These are phyloP conservation scores for Alnus rubra DNA, from an alignment of 306 rosid genomes.

Conservation along the genomic window DNA sequence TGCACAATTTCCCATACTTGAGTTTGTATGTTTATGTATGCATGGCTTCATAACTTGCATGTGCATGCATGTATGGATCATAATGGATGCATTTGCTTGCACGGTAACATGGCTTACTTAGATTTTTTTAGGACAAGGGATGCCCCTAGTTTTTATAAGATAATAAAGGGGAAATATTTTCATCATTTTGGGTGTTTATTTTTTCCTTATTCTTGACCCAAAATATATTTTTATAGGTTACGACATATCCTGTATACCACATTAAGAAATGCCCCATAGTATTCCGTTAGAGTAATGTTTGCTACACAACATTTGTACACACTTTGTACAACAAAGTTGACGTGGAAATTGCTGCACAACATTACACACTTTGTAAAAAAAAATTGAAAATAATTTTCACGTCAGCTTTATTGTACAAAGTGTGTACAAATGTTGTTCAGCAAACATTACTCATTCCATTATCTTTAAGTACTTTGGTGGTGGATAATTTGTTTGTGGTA, in stretches of 20 bases:
- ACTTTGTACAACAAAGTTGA: no score
- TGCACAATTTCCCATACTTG: conserved; percentile 9
- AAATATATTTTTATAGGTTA: neutral
- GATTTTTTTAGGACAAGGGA: neutral
- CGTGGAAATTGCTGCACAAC: no score
- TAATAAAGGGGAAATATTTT: neutral
- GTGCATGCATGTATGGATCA: neutral
- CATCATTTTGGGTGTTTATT: neutral
- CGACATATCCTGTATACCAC: neutral
- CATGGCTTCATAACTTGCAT: neutral
- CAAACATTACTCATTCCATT: no score
- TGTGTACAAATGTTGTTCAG: no score
- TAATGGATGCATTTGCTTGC: neutral
- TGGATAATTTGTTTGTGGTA: no score
- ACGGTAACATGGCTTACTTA: neutral
- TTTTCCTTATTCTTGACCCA: neutral
- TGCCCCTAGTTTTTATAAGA: neutral
- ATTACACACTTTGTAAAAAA: no score
- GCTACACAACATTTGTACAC: no score
- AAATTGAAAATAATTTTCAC: no score
- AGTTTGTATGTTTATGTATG: neutral
- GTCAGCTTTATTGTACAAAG: no score
- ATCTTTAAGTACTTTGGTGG: no score
- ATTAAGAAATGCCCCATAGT: neutral
- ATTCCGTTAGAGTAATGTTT: neutral